Evolutionary conservation across 1,284 basidiomycete genomes (phyloP).

Genomic region (Malassezia cuniculi): DNA sequence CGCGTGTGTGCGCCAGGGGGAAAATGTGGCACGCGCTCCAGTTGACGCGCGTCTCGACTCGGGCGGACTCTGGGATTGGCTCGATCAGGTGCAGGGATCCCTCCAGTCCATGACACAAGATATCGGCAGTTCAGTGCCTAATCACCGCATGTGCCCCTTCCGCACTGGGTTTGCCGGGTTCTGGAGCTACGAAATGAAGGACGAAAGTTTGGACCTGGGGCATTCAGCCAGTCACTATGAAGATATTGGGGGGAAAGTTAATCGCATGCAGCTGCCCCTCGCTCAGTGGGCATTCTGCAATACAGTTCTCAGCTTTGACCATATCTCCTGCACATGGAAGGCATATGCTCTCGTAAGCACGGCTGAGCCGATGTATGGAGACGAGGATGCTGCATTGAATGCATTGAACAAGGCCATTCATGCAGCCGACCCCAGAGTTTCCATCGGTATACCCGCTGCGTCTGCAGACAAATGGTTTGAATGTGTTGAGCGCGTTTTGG

Average conservation of each 20-base stretch:
- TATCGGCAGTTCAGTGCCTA: too few relatives aligned
- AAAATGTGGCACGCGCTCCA: neutral
- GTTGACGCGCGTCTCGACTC: neutral
- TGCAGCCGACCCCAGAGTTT: neutral
- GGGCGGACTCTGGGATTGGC: constrained; percentile 10
- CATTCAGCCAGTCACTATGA: constrained; percentile 4
- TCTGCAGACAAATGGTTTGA: constrained; percentile 12
- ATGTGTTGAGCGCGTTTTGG: neutral
- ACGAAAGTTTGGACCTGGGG: constrained; percentile 45
- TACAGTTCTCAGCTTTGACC: constrained; percentile 46
- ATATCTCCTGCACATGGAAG: constrained; percentile 46
- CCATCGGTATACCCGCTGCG: constrained; percentile 1
- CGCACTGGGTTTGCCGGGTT: constrained; percentile 50
- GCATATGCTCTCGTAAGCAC: constrained; percentile 46
- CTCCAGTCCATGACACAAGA: neutral
- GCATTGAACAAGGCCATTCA: neutral
- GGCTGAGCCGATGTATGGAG: too few relatives aligned
- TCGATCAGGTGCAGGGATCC: constrained; percentile 3
- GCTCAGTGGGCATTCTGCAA: constrained; percentile 47
- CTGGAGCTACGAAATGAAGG: constrained; percentile 52
- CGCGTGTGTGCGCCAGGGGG: neutral
- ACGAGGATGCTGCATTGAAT: too few relatives aligned
- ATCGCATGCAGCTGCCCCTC: constrained; percentile 20
- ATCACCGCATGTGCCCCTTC: constrained; percentile 28
- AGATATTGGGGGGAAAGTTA: neutral